These are phyloP conservation scores for Hemileia vastatrix DNA, from an alignment of 1,284 basidiomycete species.

Conservation along the genomic window DNA sequence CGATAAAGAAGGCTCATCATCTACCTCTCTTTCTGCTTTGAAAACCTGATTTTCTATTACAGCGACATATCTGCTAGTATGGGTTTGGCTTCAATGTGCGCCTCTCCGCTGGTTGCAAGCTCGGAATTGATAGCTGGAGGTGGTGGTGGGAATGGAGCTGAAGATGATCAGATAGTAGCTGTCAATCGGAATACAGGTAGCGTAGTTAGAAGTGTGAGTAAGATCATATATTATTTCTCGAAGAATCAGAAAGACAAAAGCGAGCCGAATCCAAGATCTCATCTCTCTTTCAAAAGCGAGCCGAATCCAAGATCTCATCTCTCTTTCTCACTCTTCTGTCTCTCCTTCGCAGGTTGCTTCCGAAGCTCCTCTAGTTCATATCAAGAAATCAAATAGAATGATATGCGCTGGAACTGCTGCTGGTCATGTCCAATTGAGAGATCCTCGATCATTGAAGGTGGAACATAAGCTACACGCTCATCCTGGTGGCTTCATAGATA, in stretches of 20 bases:
- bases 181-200: constrained; percentile 36
- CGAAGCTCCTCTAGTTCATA: constrained; percentile 36
- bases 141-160: constrained; percentile 14
- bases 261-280: neutral
- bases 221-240: neutral
- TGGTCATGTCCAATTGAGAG: constrained; percentile 40
- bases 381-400: constrained; percentile 33
- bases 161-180: constrained; percentile 34
- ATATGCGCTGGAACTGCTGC: constrained; percentile 34
- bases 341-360: constrained; percentile 23
- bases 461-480: constrained; percentile 40
- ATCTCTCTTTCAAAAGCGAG: neutral
- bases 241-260: neutral
- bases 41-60: neutral
- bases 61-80: constrained; percentile 25
- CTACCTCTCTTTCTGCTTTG: neutral
- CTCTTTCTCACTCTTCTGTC: neutral
- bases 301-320: neutral
- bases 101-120: constrained; percentile 32
- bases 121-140: constrained; percentile 40
- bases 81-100: constrained; percentile 36
- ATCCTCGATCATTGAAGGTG: constrained; percentile 36
- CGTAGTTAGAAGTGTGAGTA: constrained; percentile 28
- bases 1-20: too few species aligned
- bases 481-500: constrained; percentile 42